phyloP scores from a whole-genome alignment of 192 early-diverging fungal species.

The Diversispora epigaea region DNA sequence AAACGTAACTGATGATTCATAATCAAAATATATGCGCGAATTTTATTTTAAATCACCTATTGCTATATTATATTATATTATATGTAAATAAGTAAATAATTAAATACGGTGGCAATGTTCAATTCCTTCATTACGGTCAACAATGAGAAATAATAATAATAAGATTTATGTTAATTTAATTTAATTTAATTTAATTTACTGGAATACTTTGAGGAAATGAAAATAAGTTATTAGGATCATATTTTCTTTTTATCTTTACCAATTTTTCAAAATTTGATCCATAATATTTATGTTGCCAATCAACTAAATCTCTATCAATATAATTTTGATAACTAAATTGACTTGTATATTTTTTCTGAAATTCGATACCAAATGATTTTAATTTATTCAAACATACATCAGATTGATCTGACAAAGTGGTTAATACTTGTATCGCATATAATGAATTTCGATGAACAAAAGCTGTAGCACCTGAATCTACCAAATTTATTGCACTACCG shows the following conservation, averaged over 20 bases:
- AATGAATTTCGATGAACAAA: slow-evolving; percentile 42
- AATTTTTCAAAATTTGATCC: slow-evolving; percentile 34
- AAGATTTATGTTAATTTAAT: no score
- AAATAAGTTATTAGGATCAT: slow-evolving; percentile 42
- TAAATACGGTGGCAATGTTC: no score
- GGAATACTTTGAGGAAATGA: slow-evolving; percentile 45
- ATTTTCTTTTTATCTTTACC: slow-evolving; percentile 34
- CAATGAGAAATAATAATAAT: no score
- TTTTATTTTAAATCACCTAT: no score
- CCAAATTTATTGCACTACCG: slow-evolving; percentile 34
- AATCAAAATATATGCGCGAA: no score
- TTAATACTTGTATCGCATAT: slow-evolving; percentile 43
- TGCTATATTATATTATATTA: no score
- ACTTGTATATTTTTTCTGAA: not conserved
- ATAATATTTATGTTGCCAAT: slow-evolving; percentile 44
- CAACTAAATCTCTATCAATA: slow-evolving; percentile 40
- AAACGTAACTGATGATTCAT: no score
- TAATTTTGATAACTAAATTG: slow-evolving; percentile 35
- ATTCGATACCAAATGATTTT: not conserved
- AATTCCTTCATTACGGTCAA: no score
- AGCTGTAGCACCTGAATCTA: slow-evolving; percentile 29
- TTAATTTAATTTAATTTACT: not conserved
- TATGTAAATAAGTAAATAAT: no score
- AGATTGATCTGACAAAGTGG: slow-evolving; percentile 29
- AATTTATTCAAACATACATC: not conserved